Evolutionary conservation across 108 stramenopile species (phyloP).

Genomic region (Cyclotella choctawhatcheeana): DNA sequence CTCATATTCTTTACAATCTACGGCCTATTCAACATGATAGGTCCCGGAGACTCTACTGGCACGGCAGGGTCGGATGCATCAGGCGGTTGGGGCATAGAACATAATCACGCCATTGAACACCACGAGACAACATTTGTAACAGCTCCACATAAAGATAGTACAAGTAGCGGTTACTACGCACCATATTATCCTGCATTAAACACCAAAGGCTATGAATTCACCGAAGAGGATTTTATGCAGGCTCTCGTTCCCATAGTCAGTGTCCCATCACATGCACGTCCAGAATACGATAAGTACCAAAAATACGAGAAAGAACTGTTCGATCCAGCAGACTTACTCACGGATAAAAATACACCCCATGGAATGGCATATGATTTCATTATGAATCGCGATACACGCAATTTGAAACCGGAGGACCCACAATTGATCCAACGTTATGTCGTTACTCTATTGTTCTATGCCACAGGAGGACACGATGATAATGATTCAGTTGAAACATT

Average conservation of each 20-base stretch:
- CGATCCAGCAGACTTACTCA: no score
- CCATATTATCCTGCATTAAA: not conserved
- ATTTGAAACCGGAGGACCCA: constrained; percentile 15
- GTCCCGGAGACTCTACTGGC: no score
- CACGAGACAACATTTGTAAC: not conserved
- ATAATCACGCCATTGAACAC: constrained; percentile 23
- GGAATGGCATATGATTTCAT: constrained; percentile 53
- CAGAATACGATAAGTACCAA: constrained; percentile 42
- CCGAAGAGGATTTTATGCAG: constrained; percentile 18
- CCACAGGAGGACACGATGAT: constrained; percentile 41
- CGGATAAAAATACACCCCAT: constrained; percentile 41
- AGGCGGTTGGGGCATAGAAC: constrained; percentile 37
- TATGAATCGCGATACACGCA: constrained; percentile 37
- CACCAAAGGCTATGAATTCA: not conserved
- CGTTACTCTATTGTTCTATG: constrained; percentile 37
- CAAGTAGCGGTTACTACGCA: no score
- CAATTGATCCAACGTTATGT: constrained; percentile 44
- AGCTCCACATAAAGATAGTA: constrained; percentile 3
- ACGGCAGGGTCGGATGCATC: no score
- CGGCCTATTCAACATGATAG: constrained; percentile 9
- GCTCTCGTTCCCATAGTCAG: constrained; percentile 27
- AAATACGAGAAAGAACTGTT: constrained; percentile 1
- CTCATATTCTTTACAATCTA: constrained; percentile 26
- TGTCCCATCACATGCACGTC: constrained; percentile 26
- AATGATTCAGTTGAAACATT: constrained; percentile 8